Evolutionary conservation across 352 stramenopile genomes (phyloP), one percentile per base, ranked within the genome.

Genomic region (Pythium dissotocum): DNA sequence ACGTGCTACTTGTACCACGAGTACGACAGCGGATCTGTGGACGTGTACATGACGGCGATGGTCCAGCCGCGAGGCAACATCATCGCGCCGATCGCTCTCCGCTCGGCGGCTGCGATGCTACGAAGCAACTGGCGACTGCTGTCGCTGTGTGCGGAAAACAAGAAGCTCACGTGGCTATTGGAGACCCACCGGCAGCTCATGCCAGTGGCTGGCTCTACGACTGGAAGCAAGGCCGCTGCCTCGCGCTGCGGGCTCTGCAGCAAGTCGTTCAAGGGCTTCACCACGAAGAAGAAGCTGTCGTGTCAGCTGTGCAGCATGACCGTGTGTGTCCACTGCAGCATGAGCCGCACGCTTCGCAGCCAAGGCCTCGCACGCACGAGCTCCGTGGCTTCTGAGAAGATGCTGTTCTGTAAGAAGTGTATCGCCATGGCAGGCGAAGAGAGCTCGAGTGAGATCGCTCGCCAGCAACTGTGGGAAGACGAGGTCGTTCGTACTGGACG

Each of bases 361-460:
- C 53, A 64, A 36, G 59, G 63, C 13, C 28, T 75, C 13, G 63
- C 63, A 18, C 58, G 58, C 30, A 18, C 54, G 54, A 65, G 49
- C 32, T 52, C 67, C 53, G 58, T 75, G 14, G 73, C 85, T 54
- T 79, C 77, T 21, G 51, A 69, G 14, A 87, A 67, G 18, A 87
- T 89, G 63, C 71, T 81, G 49, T 88, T 92, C 48, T 92, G 84
- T 71, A 88, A 86, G 56, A 79, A 77, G 44, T 92, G 84, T 64
- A 72, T 92, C 10, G 67, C 75, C 5, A 74, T 68, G 61, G 79
- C 85, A 3, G 76, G 72, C 26, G 75, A 87, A 28, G 80, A 89
- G 49, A 90, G 75, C 56, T 73, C 83, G 52, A 55, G 77, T 8
- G 82, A 89, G 30, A 88, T 92, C 53, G 83, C 83, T 35, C 79